These are phyloP conservation scores for Jaapia argillacea DNA, from an alignment of 768 basidiomycete species.

Conservation along the genomic window DNA sequence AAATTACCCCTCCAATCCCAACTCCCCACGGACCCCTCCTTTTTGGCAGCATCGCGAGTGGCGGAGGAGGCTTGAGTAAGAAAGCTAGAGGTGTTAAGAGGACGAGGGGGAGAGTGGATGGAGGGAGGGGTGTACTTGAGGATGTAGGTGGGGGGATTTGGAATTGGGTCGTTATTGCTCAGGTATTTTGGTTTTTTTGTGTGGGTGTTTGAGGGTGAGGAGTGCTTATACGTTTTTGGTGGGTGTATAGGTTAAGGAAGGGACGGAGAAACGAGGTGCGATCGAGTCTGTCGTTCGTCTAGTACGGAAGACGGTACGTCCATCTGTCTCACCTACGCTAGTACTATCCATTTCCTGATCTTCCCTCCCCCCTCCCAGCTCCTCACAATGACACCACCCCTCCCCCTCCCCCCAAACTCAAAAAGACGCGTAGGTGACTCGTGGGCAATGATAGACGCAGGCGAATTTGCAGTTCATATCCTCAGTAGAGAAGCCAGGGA, in stretches of 20 bases:
- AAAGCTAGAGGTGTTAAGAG: slow-evolving; percentile 31
- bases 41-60: slow-evolving; percentile 43
- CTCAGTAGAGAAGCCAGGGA: slow-evolving; percentile 55
- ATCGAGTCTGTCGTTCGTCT: slow-evolving; percentile 66
- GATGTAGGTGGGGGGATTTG: slow-evolving; percentile 53
- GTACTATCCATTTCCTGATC: too few relatives aligned
- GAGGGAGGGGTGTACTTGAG: slow-evolving; percentile 48
- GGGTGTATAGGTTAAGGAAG: slow-evolving; percentile 61
- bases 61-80: neutral
- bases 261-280: slow-evolving; percentile 69
- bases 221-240: neutral
- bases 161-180: slow-evolving; percentile 68
- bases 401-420: slow-evolving; percentile 53
- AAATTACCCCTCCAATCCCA: slow-evolving; percentile 40
- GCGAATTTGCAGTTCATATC: slow-evolving; percentile 72
- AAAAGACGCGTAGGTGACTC: slow-evolving; percentile 54
- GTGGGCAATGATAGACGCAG: slow-evolving; percentile 81
- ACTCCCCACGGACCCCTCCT: slow-evolving; percentile 47
- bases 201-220: neutral
- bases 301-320: slow-evolving; percentile 60
- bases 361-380: slow-evolving; percentile 41
- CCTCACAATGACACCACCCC: slow-evolving; percentile 42
- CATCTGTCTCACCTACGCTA: too few relatives aligned
- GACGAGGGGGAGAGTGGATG: slow-evolving; percentile 56
- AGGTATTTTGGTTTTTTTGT: slow-evolving; percentile 42